Evolutionary conservation across 2,329 filamentous ascomycete genomes (phyloP).

Genomic region (Atkinsonella hypoxylon): DNA sequence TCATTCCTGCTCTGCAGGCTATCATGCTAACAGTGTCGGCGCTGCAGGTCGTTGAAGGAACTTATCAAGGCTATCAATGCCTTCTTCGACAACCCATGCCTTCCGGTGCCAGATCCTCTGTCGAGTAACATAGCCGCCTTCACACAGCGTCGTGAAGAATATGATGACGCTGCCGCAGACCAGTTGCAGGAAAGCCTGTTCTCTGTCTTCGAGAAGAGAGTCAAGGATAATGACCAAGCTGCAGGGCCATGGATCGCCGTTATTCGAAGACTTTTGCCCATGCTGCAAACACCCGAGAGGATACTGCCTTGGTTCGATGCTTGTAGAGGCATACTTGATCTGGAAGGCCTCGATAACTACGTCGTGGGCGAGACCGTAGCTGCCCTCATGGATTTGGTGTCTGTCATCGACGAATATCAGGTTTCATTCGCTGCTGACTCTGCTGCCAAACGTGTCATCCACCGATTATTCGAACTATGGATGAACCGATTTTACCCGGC

Average conservation of each 20-base stretch:
- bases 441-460: slow-evolving; percentile 37
- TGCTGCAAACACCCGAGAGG: slow-evolving; percentile 49
- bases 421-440: slow-evolving; percentile 29
- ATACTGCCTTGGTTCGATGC: slow-evolving; percentile 61
- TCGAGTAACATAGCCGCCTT: slow-evolving; percentile 51
- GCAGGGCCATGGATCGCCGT: slow-evolving; percentile 58
- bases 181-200: slow-evolving; percentile 63
- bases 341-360: slow-evolving; percentile 48
- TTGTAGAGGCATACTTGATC: slow-evolving; percentile 25
- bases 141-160: slow-evolving; percentile 52
- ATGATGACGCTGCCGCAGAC: slow-evolving; percentile 57
- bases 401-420: slow-evolving; percentile 47
- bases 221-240: slow-evolving; percentile 43
- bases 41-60: slow-evolving; percentile 44
- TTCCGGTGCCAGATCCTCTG: slow-evolving; percentile 57
- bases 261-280: slow-evolving; percentile 50
- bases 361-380: slow-evolving; percentile 52
- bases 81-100: slow-evolving; percentile 34
- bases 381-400: slow-evolving; percentile 52
- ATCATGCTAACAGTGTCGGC: slow-evolving; percentile 10
- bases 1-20: not conserved
- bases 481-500: slow-evolving; percentile 33
- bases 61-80: slow-evolving; percentile 43
- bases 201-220: slow-evolving; percentile 51
- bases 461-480: slow-evolving; percentile 45